These are phyloP conservation scores for Boletus sp. DNA, from an alignment of 768 basidiomycete species.

Conservation along the genomic window DNA sequence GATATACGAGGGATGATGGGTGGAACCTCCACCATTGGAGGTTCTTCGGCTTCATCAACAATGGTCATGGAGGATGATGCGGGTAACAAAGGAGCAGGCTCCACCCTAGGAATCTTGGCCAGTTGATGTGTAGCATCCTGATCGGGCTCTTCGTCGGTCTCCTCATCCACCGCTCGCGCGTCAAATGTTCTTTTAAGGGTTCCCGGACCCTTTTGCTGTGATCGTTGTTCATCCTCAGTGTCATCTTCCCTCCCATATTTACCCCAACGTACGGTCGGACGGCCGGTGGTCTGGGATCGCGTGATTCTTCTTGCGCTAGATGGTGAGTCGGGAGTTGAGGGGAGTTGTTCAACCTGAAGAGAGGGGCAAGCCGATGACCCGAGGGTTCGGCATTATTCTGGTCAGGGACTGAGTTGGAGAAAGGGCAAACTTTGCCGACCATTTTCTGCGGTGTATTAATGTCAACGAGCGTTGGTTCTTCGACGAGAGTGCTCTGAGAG, in stretches of 20 bases:
- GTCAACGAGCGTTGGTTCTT: slow-evolving; percentile 29
- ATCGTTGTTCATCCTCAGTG: slow-evolving; percentile 22
- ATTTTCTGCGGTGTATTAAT: slow-evolving; percentile 25
- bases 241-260: slow-evolving; percentile 33
- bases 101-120: slow-evolving; percentile 31
- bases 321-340: slow-evolving; percentile 26
- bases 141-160: slow-evolving; percentile 33
- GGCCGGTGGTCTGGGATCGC: slow-evolving; percentile 35
- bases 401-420: slow-evolving; percentile 31
- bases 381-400: slow-evolving; percentile 29
- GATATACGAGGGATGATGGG: slow-evolving; percentile 17
- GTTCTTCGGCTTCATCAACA: slow-evolving; percentile 24
- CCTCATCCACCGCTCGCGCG: slow-evolving; percentile 35
- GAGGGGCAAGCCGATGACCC: slow-evolving; percentile 20
- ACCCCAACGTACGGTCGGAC: slow-evolving; percentile 35
- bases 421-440: slow-evolving; percentile 30
- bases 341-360: slow-evolving; percentile 22
- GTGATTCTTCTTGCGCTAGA: slow-evolving; percentile 28
- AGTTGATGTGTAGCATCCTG: slow-evolving; percentile 18
- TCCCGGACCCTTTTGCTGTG: slow-evolving; percentile 12
- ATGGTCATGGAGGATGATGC: slow-evolving; percentile 29
- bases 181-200: slow-evolving; percentile 34
- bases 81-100: slow-evolving; percentile 23
- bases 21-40: slow-evolving; percentile 4
- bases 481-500: slow-evolving; percentile 3